Evolutionary conservation across 73 alveolate genomes (phyloP).

Genomic region (Paramecium sonneborni): DNA sequence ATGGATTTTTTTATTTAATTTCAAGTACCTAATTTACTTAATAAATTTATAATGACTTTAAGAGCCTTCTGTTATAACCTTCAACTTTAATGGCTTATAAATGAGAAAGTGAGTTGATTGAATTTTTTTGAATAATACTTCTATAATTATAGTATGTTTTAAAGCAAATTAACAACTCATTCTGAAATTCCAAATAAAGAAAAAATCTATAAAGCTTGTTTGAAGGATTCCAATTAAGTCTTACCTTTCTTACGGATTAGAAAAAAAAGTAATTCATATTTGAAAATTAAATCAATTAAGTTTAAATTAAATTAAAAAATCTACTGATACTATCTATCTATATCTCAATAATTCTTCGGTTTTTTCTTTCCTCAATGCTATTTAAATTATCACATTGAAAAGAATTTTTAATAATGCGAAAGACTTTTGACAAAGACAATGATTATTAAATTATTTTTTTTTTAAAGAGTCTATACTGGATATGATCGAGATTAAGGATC

Average conservation of each 20-base stretch:
- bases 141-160: not conserved
- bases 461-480: too few relatives aligned
- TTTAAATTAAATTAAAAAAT: not conserved
- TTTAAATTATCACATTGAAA: constrained; percentile 6
- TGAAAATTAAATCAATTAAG: not conserved
- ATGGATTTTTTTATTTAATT: too few relatives aligned
- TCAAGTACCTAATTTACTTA: too few relatives aligned
- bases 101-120: too few relatives aligned
- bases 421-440: too few relatives aligned
- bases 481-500: not conserved
- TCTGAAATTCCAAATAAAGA: not conserved
- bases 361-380: not conserved
- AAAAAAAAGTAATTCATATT: not conserved
- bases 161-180: not conserved
- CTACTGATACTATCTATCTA: not conserved
- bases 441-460: too few relatives aligned
- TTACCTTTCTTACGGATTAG: not conserved
- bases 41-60: too few relatives aligned
- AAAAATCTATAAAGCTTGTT: not conserved
- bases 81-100: too few relatives aligned
- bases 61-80: too few relatives aligned
- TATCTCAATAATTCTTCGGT: too few relatives aligned
- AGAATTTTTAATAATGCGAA: constrained; percentile 63
- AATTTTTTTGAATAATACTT: not conserved
- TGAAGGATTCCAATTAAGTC: not conserved